Evolutionary conservation across 78 protist species (phyloP), one percentile per base, ranked within the genome.

Genomic region (Mantamonas sphyraenae): DNA sequence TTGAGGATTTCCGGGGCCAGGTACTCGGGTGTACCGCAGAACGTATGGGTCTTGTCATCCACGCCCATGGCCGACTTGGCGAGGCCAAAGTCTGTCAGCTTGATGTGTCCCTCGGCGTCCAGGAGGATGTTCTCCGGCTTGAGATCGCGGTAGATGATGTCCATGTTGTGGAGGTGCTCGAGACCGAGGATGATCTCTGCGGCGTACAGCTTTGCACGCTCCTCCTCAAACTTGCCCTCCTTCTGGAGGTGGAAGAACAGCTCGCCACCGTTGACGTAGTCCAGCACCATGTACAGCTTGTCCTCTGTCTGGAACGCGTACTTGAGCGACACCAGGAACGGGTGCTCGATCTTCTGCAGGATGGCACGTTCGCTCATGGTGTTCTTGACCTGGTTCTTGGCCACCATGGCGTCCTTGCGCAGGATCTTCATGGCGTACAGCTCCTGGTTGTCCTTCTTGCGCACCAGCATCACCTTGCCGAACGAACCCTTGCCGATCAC

Each of bases 11-110:
- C 78, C 38, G 42, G 42, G 12, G 64, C 96, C n/a, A 97, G 73
- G 70, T 97, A 97, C 68, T 95, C 98, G 10, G 99, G 98, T 17
- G 99, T 97, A 10, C 99, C 99, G 76, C 99, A 97, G 65, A 97
- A 87, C 1, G 99, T 92, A n/a, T 86, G 68, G 0, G 95, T 86
- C 63, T 88, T 64, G 2, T 0, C 20, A 9, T 37, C 77, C 37
- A 43, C 74, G 59, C 82, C 75, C 24, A 58, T 62, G 56, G 69
- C 55, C 45, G 61, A 72, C 73, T 96, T 96, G 20, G 92, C 77
- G 8, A 96, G 86, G 19, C 99, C 99, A 57, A 94, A 96, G 70
- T 96, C 99, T 2, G 98, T 95, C 50, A 96, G 31, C 43, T 38
- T 39, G 64, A 87, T 87, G 78, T 90, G 88, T 3, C 97, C 95